Conservation (phyloP, 2,329 filamentous ascomycete species). For the Tolypocladium tundrense region DNA sequence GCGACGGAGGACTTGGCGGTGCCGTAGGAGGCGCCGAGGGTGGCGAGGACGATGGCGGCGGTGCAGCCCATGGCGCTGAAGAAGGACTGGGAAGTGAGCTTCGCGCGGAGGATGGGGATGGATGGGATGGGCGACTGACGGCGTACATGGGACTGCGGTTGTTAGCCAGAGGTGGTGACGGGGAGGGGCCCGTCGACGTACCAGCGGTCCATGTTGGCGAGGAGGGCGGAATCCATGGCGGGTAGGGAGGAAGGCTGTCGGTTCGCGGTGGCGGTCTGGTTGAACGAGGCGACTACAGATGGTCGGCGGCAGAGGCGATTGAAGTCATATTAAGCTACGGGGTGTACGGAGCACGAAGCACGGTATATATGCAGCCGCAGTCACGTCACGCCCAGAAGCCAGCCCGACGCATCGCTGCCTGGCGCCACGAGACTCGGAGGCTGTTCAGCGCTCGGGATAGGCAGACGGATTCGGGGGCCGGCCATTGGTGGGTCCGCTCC, state of each 20-base stretch:
- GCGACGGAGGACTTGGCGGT: slow-evolving; percentile 31
- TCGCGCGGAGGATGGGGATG: not conserved
- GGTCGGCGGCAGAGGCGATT: not conserved
- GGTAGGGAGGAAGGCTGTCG: not conserved
- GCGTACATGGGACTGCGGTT: slow-evolving; percentile 30
- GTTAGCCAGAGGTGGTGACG: slow-evolving; percentile 1
- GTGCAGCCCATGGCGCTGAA: slow-evolving; percentile 31
- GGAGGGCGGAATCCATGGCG: slow-evolving; percentile 19
- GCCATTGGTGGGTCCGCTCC: not conserved
- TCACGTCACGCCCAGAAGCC: not conserved
- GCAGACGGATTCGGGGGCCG: not conserved
- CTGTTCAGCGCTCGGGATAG: not conserved
- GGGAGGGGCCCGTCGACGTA: slow-evolving; percentile 7
- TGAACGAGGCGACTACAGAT: too few species aligned
- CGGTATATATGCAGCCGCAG: not conserved
- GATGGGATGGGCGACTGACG: slow-evolving; percentile 18
- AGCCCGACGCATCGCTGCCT: not conserved
- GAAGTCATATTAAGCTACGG: not conserved
- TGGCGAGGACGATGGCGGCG: slow-evolving; percentile 40
- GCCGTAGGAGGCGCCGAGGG: slow-evolving; percentile 35
- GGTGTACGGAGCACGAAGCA: not conserved
- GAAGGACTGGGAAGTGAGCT: slow-evolving; percentile 20
- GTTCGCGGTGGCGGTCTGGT: not conserved
- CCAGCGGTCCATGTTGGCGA: slow-evolving; percentile 26
- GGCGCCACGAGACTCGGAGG: not conserved